Evolutionary conservation across 208 protist genomes (phyloP), one percentile per base, ranked within the genome.

Genomic region (Angomonas desouzai): DNA sequence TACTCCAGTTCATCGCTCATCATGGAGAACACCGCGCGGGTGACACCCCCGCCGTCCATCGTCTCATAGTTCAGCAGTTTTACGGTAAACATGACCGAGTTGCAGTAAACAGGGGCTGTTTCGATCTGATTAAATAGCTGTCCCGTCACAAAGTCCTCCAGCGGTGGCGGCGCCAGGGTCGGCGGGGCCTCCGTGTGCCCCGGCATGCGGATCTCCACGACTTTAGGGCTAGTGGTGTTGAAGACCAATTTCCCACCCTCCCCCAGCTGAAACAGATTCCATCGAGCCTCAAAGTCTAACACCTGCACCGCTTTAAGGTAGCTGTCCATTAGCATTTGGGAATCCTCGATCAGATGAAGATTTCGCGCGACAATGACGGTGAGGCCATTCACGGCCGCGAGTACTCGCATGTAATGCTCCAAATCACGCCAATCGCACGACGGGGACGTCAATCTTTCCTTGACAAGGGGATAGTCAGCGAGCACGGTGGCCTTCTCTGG

Each of bases 1-100:
- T 85, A 96, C 43, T 70, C 90, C 36, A 96, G 61, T 71, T 96
- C 89, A 59, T 96, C 87, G 45, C 79, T 80, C 40, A 96, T 83
- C 74, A 89, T 90, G 45, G 86, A 87, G 49, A 96, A 73, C 4
- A 96, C 66, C 2, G 85, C 83, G 47, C 89, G 89, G 20, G 89
- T 92, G 4, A 96, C 89, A 18, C 89, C 89, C 32, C 89, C 89
- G 1, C 80, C 89, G 70, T 96, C 89, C 10, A 74, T 75, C 1
- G 69, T 74, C 4, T 90, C 76, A 23, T 86, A 76, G 55, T 72
- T 79, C 16, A 72, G 57, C 7, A 96, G 76, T 28, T 74, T 70
- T 57, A 93, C 82, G 0, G 76, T 66, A 72, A 96, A 96, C 83
- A 96, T 93, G 32, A 81, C 73, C 16, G 81, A 67, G 36, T 87